Conservation (phyloP, 1,284 basidiomycete species). For the Earliella scabrosa region DNA sequence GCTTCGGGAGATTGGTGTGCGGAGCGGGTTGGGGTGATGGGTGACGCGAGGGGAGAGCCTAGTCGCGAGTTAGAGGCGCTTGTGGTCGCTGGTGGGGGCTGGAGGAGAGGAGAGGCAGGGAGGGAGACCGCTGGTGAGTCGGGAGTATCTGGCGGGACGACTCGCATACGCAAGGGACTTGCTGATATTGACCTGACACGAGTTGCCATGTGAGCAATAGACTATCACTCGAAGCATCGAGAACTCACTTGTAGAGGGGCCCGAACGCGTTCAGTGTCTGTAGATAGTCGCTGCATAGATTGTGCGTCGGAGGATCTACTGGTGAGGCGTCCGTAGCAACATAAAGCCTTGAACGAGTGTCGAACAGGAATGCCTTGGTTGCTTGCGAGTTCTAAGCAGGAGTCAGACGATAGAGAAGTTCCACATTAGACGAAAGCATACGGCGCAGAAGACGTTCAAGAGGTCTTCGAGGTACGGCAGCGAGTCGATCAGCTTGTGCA, state of each 20-base stretch:
- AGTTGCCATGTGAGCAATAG: not conserved
- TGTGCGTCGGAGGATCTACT: slow-evolving; percentile 87
- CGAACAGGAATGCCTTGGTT: slow-evolving; percentile 93
- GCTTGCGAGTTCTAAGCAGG: slow-evolving; percentile 79
- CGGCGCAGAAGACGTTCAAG: slow-evolving; percentile 82
- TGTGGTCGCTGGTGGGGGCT: slow-evolving; percentile 7
- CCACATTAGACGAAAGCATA: slow-evolving; percentile 40
- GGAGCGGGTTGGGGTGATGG: slow-evolving; percentile 2
- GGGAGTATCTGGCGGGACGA: slow-evolving; percentile 1
- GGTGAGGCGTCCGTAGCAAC: slow-evolving; percentile 93
- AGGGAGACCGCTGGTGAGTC: slow-evolving; percentile 15
- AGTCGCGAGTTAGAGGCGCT: slow-evolving; percentile 9
- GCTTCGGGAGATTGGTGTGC: not conserved
- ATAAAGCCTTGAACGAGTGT: slow-evolving; percentile 85
- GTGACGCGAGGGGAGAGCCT: slow-evolving; percentile 12
- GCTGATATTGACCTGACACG: slow-evolving; percentile 33
- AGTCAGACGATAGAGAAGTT: not conserved
- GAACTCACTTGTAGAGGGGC: slow-evolving; percentile 76
- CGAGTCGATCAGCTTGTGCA: slow-evolving; percentile 75
- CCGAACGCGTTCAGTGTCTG: slow-evolving; percentile 88
- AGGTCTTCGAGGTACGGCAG: slow-evolving; percentile 79
- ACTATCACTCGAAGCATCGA: no score
- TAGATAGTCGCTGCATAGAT: slow-evolving; percentile 90
- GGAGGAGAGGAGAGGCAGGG: slow-evolving; percentile 17
- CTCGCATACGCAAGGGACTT: slow-evolving; percentile 29